phyloP scores from a whole-genome alignment of 1,284 basidiomycete genomes.

The Amylostereum areolatum region DNA sequence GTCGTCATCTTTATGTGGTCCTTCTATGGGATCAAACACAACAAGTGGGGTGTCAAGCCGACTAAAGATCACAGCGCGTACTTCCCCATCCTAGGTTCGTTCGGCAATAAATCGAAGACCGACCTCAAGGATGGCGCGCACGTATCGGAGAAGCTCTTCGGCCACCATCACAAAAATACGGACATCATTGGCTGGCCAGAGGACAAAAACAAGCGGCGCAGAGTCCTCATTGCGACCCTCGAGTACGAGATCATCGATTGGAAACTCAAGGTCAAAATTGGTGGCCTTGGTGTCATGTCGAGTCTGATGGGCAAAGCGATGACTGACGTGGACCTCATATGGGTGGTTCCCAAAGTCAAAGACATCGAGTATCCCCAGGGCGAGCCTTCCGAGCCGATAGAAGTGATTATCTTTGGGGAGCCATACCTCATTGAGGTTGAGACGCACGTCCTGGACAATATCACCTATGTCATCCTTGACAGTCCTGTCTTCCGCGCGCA shows the following conservation, averaged over 20 bases:
- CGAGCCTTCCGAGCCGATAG: constrained; percentile 87
- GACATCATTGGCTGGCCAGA: constrained; percentile 92
- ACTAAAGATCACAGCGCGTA: constrained; percentile 61
- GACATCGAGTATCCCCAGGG: constrained; percentile 87
- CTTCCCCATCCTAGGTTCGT: constrained; percentile 67
- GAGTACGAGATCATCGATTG: constrained; percentile 96
- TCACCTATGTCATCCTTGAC: constrained; percentile 89
- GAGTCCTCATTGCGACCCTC: constrained; percentile 84
- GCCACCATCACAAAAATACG: constrained; percentile 39
- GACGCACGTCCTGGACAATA: constrained; percentile 87
- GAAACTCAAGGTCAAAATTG: constrained; percentile 96
- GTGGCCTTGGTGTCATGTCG: constrained; percentile 95
- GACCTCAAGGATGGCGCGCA: constrained; percentile 51
- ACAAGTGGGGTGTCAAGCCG: constrained; percentile 81
- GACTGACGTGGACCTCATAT: constrained; percentile 90
- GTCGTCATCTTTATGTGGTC: constrained; percentile 89
- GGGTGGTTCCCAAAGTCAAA: constrained; percentile 91
- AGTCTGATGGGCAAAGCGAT: constrained; percentile 94
- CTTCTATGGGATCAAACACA: constrained; percentile 92
- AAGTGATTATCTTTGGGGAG: constrained; percentile 93
- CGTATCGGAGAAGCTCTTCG: constrained; percentile 62
- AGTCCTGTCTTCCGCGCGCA: constrained; percentile 93
- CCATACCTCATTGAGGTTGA: constrained; percentile 93
- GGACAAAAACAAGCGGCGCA: constrained; percentile 81
- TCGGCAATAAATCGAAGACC: constrained; percentile 60